Conservation (phyloP, 2,329 filamentous ascomycete species). For the Penicillium sp. region DNA sequence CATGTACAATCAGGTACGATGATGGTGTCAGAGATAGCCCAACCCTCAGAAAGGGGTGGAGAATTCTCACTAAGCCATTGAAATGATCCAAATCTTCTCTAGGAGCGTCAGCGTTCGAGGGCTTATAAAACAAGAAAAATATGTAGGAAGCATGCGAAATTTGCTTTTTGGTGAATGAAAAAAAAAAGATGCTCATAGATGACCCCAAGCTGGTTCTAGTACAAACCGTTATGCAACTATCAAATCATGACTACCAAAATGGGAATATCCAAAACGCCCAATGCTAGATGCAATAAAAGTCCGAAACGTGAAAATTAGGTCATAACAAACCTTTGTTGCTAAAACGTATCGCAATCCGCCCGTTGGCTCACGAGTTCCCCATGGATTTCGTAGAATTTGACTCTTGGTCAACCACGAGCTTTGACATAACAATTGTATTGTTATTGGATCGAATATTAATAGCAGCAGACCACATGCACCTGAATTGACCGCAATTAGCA, state of each 20-base stretch:
- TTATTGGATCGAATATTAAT: constrained; percentile 24
- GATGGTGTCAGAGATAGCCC: too few relatives aligned
- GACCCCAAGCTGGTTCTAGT: not conserved
- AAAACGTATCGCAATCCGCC: not conserved
- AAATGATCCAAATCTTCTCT: too few relatives aligned
- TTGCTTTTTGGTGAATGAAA: not conserved
- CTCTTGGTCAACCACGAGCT: not conserved
- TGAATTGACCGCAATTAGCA: too few relatives aligned
- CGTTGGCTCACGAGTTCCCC: not conserved
- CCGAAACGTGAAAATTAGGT: not conserved
- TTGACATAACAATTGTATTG: constrained; percentile 16
- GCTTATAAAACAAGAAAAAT: not conserved
- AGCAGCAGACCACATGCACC: constrained; percentile 1
- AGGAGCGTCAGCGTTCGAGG: too few relatives aligned
- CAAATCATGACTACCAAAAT: not conserved
- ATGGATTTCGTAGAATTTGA: constrained; percentile 4
- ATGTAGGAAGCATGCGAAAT: not conserved
- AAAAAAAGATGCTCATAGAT: not conserved
- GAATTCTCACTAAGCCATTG: too few relatives aligned
- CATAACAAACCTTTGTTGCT: not conserved
- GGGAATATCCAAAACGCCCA: not conserved
- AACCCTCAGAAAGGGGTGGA: too few relatives aligned
- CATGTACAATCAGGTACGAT: too few relatives aligned
- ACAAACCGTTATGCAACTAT: not conserved
- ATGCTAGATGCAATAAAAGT: not conserved